These are phyloP conservation scores for Schizosaccharomyces lindneri DNA, from an alignment of 805 yeast species.

Conservation along the genomic window DNA sequence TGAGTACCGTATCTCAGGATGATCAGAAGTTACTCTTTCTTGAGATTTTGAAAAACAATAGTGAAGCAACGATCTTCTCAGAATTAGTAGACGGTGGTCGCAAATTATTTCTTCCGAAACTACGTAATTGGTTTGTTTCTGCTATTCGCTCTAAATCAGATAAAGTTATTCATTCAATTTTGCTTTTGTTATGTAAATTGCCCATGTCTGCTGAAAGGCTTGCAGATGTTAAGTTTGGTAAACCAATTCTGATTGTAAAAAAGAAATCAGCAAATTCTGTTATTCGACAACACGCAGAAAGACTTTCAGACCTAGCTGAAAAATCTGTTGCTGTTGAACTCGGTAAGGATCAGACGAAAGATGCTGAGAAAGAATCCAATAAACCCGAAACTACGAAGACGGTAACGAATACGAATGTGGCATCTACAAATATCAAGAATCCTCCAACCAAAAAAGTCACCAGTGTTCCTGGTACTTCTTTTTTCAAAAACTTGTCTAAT, in stretches of 20 bases:
- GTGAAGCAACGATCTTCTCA: neutral
- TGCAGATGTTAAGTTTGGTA: neutral
- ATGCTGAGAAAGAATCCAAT: neutral
- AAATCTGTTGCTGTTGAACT: neutral
- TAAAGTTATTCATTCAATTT: neutral
- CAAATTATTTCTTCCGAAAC: neutral
- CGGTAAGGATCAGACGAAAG: neutral
- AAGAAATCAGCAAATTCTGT: neutral
- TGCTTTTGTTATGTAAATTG: neutral
- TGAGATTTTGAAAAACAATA: neutral
- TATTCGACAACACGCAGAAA: neutral
- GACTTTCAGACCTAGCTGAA: neutral
- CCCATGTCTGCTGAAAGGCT: neutral
- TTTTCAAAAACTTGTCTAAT: neutral
- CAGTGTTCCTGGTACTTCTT: neutral
- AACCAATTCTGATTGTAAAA: neutral
- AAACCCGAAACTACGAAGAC: neutral
- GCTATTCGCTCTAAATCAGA: constrained; percentile 1
- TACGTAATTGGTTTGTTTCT: neutral
- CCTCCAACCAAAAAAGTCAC: neutral
- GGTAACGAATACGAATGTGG: neutral
- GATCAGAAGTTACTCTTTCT: neutral
- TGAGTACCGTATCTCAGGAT: neutral
- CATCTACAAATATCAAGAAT: neutral
- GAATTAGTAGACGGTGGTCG: neutral